phyloP scores from a whole-genome alignment of 257 asterid genomes.

The Phtheirospermum japonicum region DNA sequence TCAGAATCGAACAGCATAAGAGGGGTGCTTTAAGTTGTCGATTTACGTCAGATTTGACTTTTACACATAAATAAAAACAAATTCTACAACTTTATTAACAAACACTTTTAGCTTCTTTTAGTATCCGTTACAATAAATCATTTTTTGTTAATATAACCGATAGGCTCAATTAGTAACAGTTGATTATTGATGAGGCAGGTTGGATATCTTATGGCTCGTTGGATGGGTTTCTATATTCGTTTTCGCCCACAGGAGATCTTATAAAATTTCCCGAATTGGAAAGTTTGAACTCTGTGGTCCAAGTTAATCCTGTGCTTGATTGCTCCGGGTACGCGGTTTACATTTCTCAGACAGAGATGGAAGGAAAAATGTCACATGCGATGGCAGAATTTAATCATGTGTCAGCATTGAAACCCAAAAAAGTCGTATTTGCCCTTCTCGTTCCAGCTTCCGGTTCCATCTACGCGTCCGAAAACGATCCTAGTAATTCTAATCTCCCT shows the following conservation, averaged over 20 bases:
- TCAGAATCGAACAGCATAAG: too few relatives aligned
- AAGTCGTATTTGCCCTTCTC: slow-evolving; percentile 46
- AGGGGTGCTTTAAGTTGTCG: too few relatives aligned
- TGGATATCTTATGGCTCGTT: slow-evolving; percentile 92
- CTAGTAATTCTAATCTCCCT: slow-evolving; percentile 45
- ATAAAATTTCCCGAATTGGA: slow-evolving; percentile 53
- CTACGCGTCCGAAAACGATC: slow-evolving; percentile 61
- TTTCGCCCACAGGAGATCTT: slow-evolving; percentile 65
- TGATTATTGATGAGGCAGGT: slow-evolving; percentile 47
- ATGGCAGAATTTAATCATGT: slow-evolving; percentile 54
- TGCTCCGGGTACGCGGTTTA: slow-evolving; percentile 81
- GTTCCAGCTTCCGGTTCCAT: slow-evolving; percentile 63
- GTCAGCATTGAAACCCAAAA: slow-evolving; percentile 73
- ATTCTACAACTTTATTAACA: too few relatives aligned
- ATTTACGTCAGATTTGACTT: too few relatives aligned
- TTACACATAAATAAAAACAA: too few relatives aligned
- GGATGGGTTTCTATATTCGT: slow-evolving; percentile 85
- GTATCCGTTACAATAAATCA: too few relatives aligned
- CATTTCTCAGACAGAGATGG: slow-evolving; percentile 70
- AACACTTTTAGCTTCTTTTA: too few relatives aligned
- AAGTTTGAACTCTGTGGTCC: slow-evolving; percentile 52
- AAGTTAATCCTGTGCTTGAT: slow-evolving; percentile 69
- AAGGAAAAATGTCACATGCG: slow-evolving; percentile 46
- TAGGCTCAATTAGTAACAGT: not conserved
- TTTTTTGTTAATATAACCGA: too few relatives aligned